Evolutionary conservation across 1,284 basidiomycete species (phyloP).

Genomic region (Apiotrichum akiyoshidainum): DNA sequence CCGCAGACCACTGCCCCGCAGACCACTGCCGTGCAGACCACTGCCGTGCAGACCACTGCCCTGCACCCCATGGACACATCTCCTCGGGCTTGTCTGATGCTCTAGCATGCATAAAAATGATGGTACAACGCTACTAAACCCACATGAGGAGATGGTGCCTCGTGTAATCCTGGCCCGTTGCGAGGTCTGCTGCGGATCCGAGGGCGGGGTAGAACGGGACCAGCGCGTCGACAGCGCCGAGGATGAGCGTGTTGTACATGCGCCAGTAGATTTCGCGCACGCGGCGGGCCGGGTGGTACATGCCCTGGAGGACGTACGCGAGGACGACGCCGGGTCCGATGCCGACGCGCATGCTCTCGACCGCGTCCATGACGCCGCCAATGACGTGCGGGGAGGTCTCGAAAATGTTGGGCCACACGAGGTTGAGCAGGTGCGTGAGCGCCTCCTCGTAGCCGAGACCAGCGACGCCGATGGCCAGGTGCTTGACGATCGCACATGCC

Average conservation of each 20-base stretch:
- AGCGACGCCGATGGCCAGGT: constrained; percentile 92
- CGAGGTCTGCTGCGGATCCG: constrained; percentile 77
- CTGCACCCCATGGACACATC: not conserved
- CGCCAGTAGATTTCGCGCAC: constrained; percentile 96
- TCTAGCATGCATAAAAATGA: not conserved
- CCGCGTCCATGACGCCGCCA: constrained; percentile 90
- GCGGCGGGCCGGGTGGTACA: constrained; percentile 93
- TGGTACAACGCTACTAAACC: constrained; percentile 28
- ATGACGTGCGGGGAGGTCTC: constrained; percentile 98
- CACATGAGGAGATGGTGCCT: constrained; percentile 69
- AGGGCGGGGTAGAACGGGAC: constrained; percentile 94
- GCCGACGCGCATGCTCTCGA: constrained; percentile 94
- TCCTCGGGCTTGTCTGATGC: not conserved
- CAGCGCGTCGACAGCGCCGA: constrained; percentile 82
- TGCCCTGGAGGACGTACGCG: constrained; percentile 72
- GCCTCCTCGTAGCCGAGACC: constrained; percentile 97
- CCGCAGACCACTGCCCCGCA: too few relatives aligned
- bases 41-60: too few relatives aligned
- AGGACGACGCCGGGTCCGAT: constrained; percentile 89
- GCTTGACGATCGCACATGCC: constrained; percentile 98
- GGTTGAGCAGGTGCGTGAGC: constrained; percentile 94
- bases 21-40: too few relatives aligned
- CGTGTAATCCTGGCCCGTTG: constrained; percentile 71
- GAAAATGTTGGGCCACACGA: constrained; percentile 99
- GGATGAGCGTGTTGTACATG: constrained; percentile 78